Evolutionary conservation across 202 grass and related monocot species (phyloP).

Genomic region (Carex arenaria): DNA sequence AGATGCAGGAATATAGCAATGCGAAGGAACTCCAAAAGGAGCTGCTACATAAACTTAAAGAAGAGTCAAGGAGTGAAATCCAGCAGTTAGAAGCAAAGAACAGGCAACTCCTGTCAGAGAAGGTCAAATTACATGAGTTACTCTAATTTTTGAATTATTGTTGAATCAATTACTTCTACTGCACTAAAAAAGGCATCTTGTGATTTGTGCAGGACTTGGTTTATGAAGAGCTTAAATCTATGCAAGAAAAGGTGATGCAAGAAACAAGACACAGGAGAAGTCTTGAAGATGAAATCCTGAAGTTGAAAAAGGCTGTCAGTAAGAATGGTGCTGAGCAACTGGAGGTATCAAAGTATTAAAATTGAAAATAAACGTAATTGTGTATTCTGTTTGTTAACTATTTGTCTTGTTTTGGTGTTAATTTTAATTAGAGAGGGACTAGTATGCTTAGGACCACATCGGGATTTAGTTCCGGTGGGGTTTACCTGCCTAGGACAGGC

Average conservation of each 20-base stretch:
- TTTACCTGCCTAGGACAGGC: slow-evolving; percentile 43
- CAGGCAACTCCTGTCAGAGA: slow-evolving; percentile 51
- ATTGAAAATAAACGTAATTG: not conserved
- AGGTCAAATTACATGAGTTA: slow-evolving; percentile 34
- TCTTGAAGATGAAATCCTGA: slow-evolving; percentile 77
- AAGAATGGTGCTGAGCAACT: slow-evolving; percentile 38
- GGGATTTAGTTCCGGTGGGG: slow-evolving; percentile 26
- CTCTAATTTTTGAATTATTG: not conserved
- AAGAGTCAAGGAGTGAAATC: slow-evolving; percentile 47
- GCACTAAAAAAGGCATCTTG: slow-evolving; percentile 5
- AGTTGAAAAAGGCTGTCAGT: slow-evolving; percentile 42
- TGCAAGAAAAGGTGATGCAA: slow-evolving; percentile 53
- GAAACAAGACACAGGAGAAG: slow-evolving; percentile 46
- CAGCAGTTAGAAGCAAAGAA: slow-evolving; percentile 50
- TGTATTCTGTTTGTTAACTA: not conserved
- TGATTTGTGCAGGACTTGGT: slow-evolving; percentile 44
- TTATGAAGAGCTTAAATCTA: slow-evolving; percentile 60
- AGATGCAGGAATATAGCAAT: slow-evolving; percentile 50
- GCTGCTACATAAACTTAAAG: slow-evolving; percentile 38
- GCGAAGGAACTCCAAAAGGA: slow-evolving; percentile 44
- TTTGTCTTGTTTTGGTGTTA: not conserved
- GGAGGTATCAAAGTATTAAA: slow-evolving; percentile 42
- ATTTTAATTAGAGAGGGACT: slow-evolving; percentile 11
- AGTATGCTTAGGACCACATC: slow-evolving; percentile 60
- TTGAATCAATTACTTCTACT: not conserved